These are phyloP conservation scores for Centella asiatica DNA, from an alignment of 129 eudicot genomes.

Conservation along the genomic window DNA sequence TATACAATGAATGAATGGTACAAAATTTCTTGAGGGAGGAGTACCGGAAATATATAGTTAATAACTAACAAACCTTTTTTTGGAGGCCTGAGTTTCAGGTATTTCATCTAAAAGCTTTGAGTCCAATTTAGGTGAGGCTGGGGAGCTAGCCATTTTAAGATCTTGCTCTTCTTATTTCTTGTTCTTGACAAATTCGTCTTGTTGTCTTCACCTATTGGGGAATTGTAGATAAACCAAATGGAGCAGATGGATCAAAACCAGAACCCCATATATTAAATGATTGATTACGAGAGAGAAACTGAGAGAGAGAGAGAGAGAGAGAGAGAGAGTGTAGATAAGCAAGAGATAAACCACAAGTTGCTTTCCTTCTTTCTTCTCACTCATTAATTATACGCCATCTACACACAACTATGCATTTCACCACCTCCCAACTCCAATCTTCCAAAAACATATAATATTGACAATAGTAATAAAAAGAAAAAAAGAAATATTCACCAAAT, in stretches of 20 bases:
- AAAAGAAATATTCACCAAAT: no score
- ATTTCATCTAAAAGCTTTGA: slow-evolving; percentile 18
- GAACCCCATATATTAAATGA: slow-evolving; percentile 6
- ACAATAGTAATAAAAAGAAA: neutral
- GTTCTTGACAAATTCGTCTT: neutral
- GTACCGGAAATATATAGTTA: neutral
- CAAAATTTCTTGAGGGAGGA: neutral
- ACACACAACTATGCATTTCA: slow-evolving; percentile 13
- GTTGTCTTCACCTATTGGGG: neutral
- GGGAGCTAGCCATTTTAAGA: slow-evolving; percentile 15
- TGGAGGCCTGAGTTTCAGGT: slow-evolving; percentile 44
- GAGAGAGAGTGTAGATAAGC: slow-evolving; percentile 17
- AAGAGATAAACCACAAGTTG: slow-evolving; percentile 21
- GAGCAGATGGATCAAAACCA: slow-evolving; percentile 22
- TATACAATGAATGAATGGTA: neutral
- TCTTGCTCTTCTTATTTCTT: slow-evolving; percentile 7
- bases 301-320: slow-evolving; percentile 9
- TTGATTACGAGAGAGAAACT: slow-evolving; percentile 28
- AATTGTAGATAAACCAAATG: slow-evolving; percentile 26
- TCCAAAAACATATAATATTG: neutral
- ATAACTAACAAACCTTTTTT: slow-evolving; percentile 40
- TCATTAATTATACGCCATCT: slow-evolving; percentile 20
- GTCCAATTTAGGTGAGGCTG: slow-evolving; percentile 10
- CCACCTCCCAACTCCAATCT: slow-evolving; percentile 14
- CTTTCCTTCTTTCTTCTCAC: slow-evolving; percentile 23